Conservation (phyloP, 2,329 filamentous ascomycete species). For the Lachnellula arida region DNA sequence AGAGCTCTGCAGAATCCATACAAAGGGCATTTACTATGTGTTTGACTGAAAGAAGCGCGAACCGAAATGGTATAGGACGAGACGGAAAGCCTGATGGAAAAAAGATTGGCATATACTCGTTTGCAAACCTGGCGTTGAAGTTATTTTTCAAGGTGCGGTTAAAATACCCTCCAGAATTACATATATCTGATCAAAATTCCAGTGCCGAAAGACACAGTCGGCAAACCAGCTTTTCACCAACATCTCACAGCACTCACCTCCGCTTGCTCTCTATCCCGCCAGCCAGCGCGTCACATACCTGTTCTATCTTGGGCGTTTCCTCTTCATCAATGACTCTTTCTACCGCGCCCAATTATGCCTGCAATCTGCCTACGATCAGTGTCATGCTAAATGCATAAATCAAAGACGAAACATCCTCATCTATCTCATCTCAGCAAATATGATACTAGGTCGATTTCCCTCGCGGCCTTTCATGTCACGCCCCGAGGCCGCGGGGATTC, state of each 20-base stretch:
- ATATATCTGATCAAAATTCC: slow-evolving; percentile 4
- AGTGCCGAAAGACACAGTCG: slow-evolving; percentile 77
- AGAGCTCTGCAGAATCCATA: slow-evolving; percentile 82
- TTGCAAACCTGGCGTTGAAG: slow-evolving; percentile 86
- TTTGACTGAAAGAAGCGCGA: slow-evolving; percentile 71
- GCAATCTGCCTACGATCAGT: slow-evolving; percentile 75
- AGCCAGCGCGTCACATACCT: slow-evolving; percentile 87
- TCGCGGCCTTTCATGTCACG: slow-evolving; percentile 59
- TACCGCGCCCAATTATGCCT: slow-evolving; percentile 70
- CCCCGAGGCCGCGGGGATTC: slow-evolving; percentile 63
- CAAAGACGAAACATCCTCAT: slow-evolving; percentile 79
- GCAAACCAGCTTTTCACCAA: slow-evolving; percentile 87
- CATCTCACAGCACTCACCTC: slow-evolving; percentile 77
- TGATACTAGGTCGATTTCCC: slow-evolving; percentile 81
- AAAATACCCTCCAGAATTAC: not conserved
- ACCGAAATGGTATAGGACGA: slow-evolving; percentile 44
- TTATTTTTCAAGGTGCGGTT: slow-evolving; percentile 70
- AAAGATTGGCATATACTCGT: slow-evolving; percentile 82
- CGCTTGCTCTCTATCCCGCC: slow-evolving; percentile 75
- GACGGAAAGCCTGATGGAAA: slow-evolving; percentile 73
- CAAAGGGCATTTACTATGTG: slow-evolving; percentile 90
- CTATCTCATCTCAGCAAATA: slow-evolving; percentile 76
- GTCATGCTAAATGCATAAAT: slow-evolving; percentile 64
- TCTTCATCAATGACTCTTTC: slow-evolving; percentile 81
- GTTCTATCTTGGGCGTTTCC: slow-evolving; percentile 89